Evolutionary conservation across 192 early-diverging fungal genomes (phyloP), one percentile per base, ranked within the genome.

Genomic region (Podochytrium sp.): DNA sequence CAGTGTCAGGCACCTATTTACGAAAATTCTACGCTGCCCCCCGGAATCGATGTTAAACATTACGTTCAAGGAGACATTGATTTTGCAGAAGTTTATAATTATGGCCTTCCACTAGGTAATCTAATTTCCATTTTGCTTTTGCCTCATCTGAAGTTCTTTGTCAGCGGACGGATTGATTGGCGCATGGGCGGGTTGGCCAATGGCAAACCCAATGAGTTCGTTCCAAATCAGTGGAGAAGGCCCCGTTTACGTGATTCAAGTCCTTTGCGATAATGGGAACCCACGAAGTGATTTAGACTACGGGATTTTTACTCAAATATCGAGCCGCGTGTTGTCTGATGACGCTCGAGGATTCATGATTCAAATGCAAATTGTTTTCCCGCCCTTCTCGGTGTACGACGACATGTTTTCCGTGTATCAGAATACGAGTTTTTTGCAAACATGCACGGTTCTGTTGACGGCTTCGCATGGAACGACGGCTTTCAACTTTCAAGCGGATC

Each of bases 181-280:
- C 23, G 67, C 57, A 39, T 73, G 71, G 71, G 10, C 71, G 12
- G 71, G 71, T 5, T 62, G 56, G 71, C 71, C 71, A 16, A 59
- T 73, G 39, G 2, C 14, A 3, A 62, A 59, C 18, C 71, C 71
- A 10, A 59, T 62, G 58, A 62, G 42, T 42, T 42, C 56, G 41
- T 73, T 73, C 35, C 42, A 59, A 47, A 61, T 73, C 14, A 61
- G 2, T 43, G 71, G 71, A 1, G 58, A 62, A 2, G 71, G 71
- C n/a, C 71, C 71, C 6, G 39, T 50, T 6, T 73, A 73, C 32
- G 57, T 73, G 2, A 49, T 73, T 30, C 57, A 73, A 43, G 59
- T 62, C 1, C 35, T 73, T 20, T 73, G 71, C 33, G 71, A 73
- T 30, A 62, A 73, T 47, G 71, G 71, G 7, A 42, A n/a, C 20